phyloP scores from a whole-genome alignment of 345 rosid species.

The Acer negundo region DNA sequence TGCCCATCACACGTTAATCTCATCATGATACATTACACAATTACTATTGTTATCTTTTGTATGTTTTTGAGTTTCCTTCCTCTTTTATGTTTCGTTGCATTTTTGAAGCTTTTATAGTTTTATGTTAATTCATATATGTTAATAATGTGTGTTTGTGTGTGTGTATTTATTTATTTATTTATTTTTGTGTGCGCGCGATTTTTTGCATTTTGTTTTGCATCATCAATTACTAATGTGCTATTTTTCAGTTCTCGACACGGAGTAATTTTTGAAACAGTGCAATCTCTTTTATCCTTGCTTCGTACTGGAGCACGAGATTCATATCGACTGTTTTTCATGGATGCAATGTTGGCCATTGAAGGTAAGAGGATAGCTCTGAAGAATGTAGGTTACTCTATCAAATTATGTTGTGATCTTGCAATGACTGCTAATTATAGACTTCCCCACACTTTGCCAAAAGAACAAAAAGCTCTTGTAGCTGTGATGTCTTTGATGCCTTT shows the following conservation, averaged over 20 bases:
- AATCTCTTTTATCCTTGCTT: slow-evolving; percentile 79
- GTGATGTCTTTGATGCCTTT: not conserved
- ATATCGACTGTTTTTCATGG: slow-evolving; percentile 70
- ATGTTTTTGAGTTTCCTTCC: not conserved
- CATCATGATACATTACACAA: not conserved
- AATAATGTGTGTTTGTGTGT: no score
- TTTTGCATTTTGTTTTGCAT: not conserved
- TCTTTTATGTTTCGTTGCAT: not conserved
- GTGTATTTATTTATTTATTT: no score
- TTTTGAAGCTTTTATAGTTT: not conserved
- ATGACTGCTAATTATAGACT: not conserved
- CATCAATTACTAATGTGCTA: not conserved
- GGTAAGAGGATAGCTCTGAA: slow-evolving; percentile 40
- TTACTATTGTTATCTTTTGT: not conserved
- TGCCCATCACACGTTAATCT: not conserved
- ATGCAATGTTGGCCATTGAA: slow-evolving; percentile 68
- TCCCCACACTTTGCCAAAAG: not conserved
- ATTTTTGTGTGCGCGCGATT: no score
- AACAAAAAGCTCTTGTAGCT: not conserved
- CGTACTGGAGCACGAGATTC: slow-evolving; percentile 79
- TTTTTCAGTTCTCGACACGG: slow-evolving; percentile 63
- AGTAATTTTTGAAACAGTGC: slow-evolving; percentile 79
- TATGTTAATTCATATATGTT: not conserved
- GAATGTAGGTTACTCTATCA: not conserved
- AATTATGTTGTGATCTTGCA: slow-evolving; percentile 5